Base-by-base conservation (phyloP, 176 grass and related monocot genomes). In the Raddia guianensis region DNA sequence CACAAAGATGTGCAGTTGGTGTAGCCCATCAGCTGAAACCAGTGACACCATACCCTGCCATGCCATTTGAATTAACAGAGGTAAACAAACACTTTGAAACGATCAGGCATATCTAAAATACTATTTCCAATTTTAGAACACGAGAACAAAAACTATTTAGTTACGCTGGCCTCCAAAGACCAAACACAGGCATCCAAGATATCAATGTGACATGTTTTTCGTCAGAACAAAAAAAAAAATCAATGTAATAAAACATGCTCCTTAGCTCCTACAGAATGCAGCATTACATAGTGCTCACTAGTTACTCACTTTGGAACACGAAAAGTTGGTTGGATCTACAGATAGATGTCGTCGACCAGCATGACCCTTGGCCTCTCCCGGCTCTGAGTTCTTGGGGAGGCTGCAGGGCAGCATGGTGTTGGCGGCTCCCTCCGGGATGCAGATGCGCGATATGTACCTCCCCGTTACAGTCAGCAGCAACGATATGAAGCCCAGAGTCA, bases 401-500 rank as follows among this genome's bases (percentile, higher is more conserved):
- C 11, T 5, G 81, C 96, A 99, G 48, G 96, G 96, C 67, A 93
- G 79, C 96, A 99, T 99, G 74, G 78, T 90, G 49, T 95, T 49
- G 37, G 90, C 92, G 59, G 87, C 86, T 19, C 60, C 84, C 52
- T 79, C 76, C 62, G 96, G 79, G 71, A 98, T 93, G 88, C 96
- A 98, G 75, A 98, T 93, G 86, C 84, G 16, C 45, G 72, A 15
- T 18, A 98, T 84, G 44, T 86, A 91, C 20, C 88, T 79, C 72
- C 88, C 80, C 51, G 77, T 81, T 76, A 98, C 76, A 12, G 76
- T 89, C n/a, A 95, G 88, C 71, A 98, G 81, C 81, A 98, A 77
- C 27, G 96, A 98, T 65, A 98, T 93, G 84, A 98, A 95, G 5
- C 96, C 96, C 43, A 98, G 88, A 9, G 93, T 95, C 96, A 98